These are phyloP conservation scores for Syzygium grande DNA, from an alignment of 345 rosid species.

Conservation along the genomic window DNA sequence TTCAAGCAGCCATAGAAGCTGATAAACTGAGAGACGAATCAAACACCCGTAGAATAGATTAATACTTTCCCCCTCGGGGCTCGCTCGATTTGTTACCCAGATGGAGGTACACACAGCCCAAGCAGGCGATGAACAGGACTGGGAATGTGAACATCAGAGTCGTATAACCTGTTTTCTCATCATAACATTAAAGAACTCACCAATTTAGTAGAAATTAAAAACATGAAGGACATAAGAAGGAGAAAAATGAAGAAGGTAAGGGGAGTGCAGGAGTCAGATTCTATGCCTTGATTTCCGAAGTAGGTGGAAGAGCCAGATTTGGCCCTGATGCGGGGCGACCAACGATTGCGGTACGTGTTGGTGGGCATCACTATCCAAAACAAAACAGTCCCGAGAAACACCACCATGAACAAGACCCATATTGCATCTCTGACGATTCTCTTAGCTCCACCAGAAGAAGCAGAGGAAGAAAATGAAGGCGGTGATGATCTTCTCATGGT, in stretches of 20 bases:
- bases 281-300: conserved; percentile 52
- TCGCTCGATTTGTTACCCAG: conserved; percentile 19
- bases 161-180: conserved; percentile 25
- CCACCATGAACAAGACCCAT: conserved; percentile 21
- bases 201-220: neutral
- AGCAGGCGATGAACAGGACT: conserved; percentile 40
- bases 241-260: neutral
- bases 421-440: conserved; percentile 15
- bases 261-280: neutral
- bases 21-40: neutral
- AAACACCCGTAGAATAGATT: neutral
- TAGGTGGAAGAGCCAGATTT: conserved; percentile 29
- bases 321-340: conserved; percentile 29
- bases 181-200: neutral
- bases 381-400: conserved; percentile 43
- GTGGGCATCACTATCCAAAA: conserved; percentile 72
- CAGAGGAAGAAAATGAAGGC: neutral
- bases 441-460: neutral
- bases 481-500: neutral
- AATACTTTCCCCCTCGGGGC: conserved; percentile 11
- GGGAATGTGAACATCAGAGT: conserved; percentile 52
- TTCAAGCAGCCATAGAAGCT: neutral
- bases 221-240: neutral
- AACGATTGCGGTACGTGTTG: conserved; percentile 24
- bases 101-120: conserved; percentile 57